These are phyloP conservation scores for Trichoderma atroviride DNA, from an alignment of 2,329 filamentous ascomycete genomes.

Conservation along the genomic window DNA sequence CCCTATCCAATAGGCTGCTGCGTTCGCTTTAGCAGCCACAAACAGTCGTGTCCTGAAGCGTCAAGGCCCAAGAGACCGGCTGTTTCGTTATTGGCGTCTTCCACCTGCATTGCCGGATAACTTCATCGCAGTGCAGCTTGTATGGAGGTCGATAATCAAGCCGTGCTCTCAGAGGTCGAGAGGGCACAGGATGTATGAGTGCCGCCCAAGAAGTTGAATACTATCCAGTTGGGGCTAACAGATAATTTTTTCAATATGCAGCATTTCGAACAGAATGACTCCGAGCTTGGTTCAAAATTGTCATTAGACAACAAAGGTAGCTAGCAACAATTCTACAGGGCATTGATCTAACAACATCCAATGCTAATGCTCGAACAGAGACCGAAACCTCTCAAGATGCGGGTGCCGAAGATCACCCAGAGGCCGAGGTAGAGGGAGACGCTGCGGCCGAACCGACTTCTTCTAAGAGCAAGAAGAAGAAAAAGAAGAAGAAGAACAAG, in stretches of 20 bases:
- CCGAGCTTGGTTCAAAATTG: slow-evolving; percentile 19
- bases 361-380: slow-evolving; percentile 9
- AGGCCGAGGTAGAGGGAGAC: slow-evolving; percentile 23
- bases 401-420: slow-evolving; percentile 23
- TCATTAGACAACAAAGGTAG: slow-evolving; percentile 26
- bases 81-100: slow-evolving; percentile 27
- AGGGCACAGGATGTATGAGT: slow-evolving; percentile 48
- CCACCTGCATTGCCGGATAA: slow-evolving; percentile 40
- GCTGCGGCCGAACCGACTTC: slow-evolving; percentile 17
- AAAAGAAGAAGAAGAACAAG: slow-evolving; percentile 33
- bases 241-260: slow-evolving; percentile 50
- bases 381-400: slow-evolving; percentile 16
- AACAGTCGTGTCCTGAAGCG: slow-evolving; percentile 23
- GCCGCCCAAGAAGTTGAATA: slow-evolving; percentile 41
- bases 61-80: slow-evolving; percentile 30
- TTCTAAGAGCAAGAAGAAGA: slow-evolving; percentile 31
- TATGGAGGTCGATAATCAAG: slow-evolving; percentile 42
- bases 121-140: slow-evolving; percentile 38
- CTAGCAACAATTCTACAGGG: neutral
- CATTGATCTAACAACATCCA: neutral
- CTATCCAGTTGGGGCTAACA: slow-evolving; percentile 45
- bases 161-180: slow-evolving; percentile 34
- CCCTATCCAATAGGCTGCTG: slow-evolving; percentile 27
- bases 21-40: slow-evolving; percentile 25
- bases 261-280: slow-evolving; percentile 45